Conservation (phyloP, 2,329 filamentous ascomycete genomes). For the Neofusicoccum parvum region DNA sequence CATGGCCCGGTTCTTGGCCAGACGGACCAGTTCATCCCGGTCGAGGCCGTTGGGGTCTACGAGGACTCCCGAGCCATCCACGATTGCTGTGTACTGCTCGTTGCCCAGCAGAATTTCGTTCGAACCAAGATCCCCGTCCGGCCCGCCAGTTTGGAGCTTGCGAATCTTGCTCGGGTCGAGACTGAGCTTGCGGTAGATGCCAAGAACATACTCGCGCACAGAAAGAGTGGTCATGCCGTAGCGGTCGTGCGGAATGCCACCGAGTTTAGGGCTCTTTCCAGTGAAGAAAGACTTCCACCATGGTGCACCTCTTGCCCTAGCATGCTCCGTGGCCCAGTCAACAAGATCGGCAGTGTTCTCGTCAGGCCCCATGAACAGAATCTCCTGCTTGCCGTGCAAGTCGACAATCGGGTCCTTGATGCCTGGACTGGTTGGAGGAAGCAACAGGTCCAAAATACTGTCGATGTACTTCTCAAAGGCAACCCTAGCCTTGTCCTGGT, state of each 20-base stretch:
- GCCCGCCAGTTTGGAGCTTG: slow-evolving; percentile 97
- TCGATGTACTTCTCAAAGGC: slow-evolving; percentile 99
- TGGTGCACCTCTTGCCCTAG: slow-evolving; percentile 79
- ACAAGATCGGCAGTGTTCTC: slow-evolving; percentile 98
- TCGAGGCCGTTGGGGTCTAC: slow-evolving; percentile 90
- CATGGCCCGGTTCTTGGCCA: slow-evolving; percentile 87
- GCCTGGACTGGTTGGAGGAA: slow-evolving; percentile 86
- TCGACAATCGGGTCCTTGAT: slow-evolving; percentile 99
- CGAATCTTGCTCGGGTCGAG: slow-evolving; percentile 81
- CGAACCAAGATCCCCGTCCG: slow-evolving; percentile 93
- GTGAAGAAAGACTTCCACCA: slow-evolving; percentile 99
- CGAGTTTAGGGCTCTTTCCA: slow-evolving; percentile 92
- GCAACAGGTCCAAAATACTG: slow-evolving; percentile 91
- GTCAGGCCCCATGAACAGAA: slow-evolving; percentile 97
- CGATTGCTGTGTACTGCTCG: slow-evolving; percentile 92
- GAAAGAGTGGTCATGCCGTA: slow-evolving; percentile 99
- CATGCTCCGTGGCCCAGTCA: slow-evolving; percentile 98
- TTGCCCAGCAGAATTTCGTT: slow-evolving; percentile 97
- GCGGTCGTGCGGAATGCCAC: slow-evolving; percentile 91
- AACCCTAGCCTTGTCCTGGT: slow-evolving; percentile 88
- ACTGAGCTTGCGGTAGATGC: slow-evolving; percentile 94
- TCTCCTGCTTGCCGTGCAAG: slow-evolving; percentile 91
- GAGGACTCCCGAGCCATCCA: slow-evolving; percentile 94
- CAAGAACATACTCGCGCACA: slow-evolving; percentile 92
- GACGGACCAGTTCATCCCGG: slow-evolving; percentile 75